phyloP scores from a whole-genome alignment of 139 green algal species.

The Trebouxia sp. region DNA sequence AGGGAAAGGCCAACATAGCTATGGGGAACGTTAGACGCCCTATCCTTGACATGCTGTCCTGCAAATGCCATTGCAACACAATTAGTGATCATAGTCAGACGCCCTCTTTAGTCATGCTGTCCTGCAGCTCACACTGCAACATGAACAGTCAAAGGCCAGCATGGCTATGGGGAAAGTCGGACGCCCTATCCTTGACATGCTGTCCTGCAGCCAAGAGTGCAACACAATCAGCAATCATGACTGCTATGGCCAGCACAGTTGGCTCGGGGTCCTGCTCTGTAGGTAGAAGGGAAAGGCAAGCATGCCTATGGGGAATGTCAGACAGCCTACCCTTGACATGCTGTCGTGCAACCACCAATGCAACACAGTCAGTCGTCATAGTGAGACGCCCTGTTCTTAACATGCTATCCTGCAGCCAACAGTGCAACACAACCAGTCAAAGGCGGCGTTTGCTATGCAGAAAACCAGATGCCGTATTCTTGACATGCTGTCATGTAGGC shows the following conservation, averaged over 20 bases:
- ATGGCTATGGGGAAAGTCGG: slow-evolving; percentile 75
- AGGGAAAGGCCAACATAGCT: slow-evolving; percentile 89
- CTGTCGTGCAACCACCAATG: too few relatives aligned
- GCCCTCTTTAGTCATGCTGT: background rate
- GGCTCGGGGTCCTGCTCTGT: too few relatives aligned
- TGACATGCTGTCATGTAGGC: too few relatives aligned
- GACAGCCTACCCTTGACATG: too few relatives aligned
- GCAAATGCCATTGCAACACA: slow-evolving; percentile 11
- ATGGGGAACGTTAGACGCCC: slow-evolving; percentile 80
- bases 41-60: slow-evolving; percentile 59
- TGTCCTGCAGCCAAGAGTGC: slow-evolving; percentile 47
- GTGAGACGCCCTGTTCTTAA: background rate
- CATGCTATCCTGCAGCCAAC: background rate
- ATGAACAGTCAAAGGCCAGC: slow-evolving; percentile 92
- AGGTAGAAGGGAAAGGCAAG: too few relatives aligned
- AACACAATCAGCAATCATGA: background rate
- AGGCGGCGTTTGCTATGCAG: slow-evolving; percentile 84
- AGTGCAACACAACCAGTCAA: too few relatives aligned
- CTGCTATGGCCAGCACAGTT: too few relatives aligned
- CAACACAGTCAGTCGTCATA: too few relatives aligned
- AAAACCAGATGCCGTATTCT: slow-evolving; percentile 77
- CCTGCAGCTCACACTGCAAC: too few relatives aligned
- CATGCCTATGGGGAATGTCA: too few relatives aligned
- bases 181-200: slow-evolving; percentile 65
- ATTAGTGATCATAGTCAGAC: background rate